phyloP scores from a whole-genome alignment of 176 grass and related monocot genomes.

The Aegilops tauschii region DNA sequence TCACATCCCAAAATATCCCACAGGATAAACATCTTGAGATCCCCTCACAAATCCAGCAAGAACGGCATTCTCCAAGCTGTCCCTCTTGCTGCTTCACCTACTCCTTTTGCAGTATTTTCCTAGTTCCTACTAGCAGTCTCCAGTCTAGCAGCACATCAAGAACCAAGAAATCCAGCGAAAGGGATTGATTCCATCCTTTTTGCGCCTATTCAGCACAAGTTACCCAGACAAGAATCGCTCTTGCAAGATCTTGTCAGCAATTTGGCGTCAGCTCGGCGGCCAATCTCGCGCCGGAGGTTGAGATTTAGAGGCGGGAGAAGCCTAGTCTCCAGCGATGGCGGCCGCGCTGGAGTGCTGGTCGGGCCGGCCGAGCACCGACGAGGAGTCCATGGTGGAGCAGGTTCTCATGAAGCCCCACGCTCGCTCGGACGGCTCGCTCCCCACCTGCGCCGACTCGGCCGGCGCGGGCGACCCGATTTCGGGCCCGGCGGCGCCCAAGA shows the following conservation, averaged over 20 bases:
- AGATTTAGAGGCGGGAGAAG: slow-evolving; percentile 25
- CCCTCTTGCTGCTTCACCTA: slow-evolving; percentile 19
- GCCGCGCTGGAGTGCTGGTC: slow-evolving; percentile 99
- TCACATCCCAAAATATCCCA: slow-evolving; percentile 2
- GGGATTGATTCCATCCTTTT: not conserved
- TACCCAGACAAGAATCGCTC: not conserved
- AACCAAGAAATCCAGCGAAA: slow-evolving; percentile 1
- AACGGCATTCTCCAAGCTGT: slow-evolving; percentile 19
- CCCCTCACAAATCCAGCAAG: slow-evolving; percentile 9
- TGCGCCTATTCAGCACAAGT: not conserved
- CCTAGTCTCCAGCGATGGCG: slow-evolving; percentile 52
- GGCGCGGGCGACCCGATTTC: slow-evolving; percentile 31
- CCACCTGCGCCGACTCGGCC: slow-evolving; percentile 48
- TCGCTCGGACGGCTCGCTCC: slow-evolving; percentile 73
- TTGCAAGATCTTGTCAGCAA: slow-evolving; percentile 30
- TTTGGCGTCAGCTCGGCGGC: not conserved
- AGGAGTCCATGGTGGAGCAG: slow-evolving; percentile 93
- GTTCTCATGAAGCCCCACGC: slow-evolving; percentile 87
- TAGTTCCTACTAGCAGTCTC: not conserved
- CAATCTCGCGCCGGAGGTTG: not conserved
- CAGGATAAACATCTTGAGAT: slow-evolving; percentile 17
- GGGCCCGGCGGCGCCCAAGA: slow-evolving; percentile 50
- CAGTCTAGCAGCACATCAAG: not conserved
- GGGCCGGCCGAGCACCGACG: slow-evolving; percentile 92
- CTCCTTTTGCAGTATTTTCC: not conserved